These are phyloP conservation scores for Tympanopsis confertula DNA, from an alignment of 2,329 filamentous ascomycete species.

Conservation along the genomic window DNA sequence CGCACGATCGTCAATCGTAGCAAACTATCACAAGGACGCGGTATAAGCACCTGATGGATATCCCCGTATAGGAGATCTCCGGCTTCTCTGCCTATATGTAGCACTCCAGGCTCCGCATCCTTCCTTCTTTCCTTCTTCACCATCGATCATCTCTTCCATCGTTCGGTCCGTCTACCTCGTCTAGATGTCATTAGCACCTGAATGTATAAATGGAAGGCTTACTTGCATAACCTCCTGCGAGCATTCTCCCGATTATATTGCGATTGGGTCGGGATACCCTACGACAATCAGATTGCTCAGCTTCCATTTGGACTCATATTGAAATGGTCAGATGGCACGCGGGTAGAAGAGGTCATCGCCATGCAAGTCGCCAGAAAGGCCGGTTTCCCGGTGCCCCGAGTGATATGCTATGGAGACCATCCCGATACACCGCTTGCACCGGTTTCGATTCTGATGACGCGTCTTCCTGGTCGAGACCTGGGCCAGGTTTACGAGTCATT, in stretches of 20 bases:
- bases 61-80: no score
- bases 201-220: no score
- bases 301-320: constrained; percentile 23
- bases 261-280: constrained; percentile 11
- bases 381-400: constrained; percentile 19
- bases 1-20: no score
- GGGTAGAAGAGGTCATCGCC: constrained; percentile 18
- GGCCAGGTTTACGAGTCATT: constrained; percentile 14
- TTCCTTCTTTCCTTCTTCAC: no score
- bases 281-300: constrained; percentile 16
- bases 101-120: no score
- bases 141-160: no score
- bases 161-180: no score
- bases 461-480: constrained; percentile 19
- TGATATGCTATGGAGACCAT: constrained; percentile 19
- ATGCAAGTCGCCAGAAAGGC: constrained; percentile 20
- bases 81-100: no score
- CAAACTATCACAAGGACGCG: no score
- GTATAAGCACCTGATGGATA: no score
- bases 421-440: constrained; percentile 12
- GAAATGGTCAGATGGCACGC: constrained; percentile 22
- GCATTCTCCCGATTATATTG: constrained; percentile 18
- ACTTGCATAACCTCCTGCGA: constrained; percentile 15
- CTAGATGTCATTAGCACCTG: no score
- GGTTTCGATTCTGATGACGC: constrained; percentile 27